Conservation (phyloP, 2,329 filamentous ascomycete genomes). For the Penicillium brasilianum region DNA sequence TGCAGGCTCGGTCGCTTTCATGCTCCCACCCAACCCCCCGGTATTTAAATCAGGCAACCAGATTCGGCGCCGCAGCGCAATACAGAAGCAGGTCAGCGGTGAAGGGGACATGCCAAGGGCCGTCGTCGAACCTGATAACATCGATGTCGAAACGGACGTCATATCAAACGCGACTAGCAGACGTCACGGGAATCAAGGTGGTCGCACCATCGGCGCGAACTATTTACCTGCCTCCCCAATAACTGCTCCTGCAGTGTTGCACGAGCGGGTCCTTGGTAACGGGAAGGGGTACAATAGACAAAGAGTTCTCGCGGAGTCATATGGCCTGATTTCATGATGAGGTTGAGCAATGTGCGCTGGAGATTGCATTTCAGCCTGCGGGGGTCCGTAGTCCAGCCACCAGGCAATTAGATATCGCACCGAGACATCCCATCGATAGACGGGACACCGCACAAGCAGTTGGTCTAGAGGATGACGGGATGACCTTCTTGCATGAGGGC, state of each 20-base stretch:
- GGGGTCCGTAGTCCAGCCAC: conserved; percentile 18
- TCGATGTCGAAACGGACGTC: conserved; percentile 15
- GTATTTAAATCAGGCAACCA: conserved; percentile 1
- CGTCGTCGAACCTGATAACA: neutral
- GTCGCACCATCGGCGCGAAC: conserved; percentile 25
- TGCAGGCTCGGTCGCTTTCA: neutral
- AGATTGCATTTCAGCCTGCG: conserved; percentile 19
- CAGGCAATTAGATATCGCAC: conserved; percentile 11
- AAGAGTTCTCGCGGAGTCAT: conserved; percentile 7
- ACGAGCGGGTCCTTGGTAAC: conserved; percentile 15
- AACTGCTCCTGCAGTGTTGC: conserved; percentile 18
- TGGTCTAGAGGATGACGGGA: conserved; percentile 23
- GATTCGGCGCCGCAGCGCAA: neutral
- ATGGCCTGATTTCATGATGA: neutral
- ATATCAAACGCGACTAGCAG: conserved; percentile 20
- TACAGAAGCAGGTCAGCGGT: conserved; percentile 7
- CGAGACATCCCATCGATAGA: conserved; percentile 11
- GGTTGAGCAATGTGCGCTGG: neutral
- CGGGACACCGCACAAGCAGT: conserved; percentile 24
- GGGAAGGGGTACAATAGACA: neutral
- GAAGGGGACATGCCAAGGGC: neutral
- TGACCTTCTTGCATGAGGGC: conserved; percentile 19
- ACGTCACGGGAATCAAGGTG: conserved; percentile 8
- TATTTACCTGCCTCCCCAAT: neutral
- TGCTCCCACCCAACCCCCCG: neutral